Percentiles rank a stretch among this genome's conserved stretches.
Conservation (phyloP, 75 land plant genomes). For the Pinus albicaulis region DNA sequence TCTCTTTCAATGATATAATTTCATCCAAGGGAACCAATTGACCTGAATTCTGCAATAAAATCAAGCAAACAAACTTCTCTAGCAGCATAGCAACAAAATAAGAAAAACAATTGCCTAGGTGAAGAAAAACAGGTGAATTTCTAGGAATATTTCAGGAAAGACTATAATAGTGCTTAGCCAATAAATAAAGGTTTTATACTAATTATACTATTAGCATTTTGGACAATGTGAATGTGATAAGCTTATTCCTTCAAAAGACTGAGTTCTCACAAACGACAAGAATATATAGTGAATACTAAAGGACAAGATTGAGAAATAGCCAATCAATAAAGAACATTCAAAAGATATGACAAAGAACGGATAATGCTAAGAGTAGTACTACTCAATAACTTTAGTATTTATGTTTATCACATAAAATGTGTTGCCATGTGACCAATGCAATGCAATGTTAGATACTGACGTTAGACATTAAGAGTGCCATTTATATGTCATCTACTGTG, state of each 20-base stretch:
- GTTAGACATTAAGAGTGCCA: too few species aligned
- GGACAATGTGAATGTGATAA: background rate
- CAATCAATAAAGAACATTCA: too few species aligned
- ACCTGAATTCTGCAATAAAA: slow-evolving; percentile 83
- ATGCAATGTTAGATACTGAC: too few species aligned
- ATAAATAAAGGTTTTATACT: background rate
- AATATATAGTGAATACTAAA: too few species aligned
- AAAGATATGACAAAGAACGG: too few species aligned
- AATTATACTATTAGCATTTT: too few species aligned
- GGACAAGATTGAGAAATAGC: too few species aligned
- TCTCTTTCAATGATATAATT: slow-evolving; percentile 82
- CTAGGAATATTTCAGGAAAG: background rate
- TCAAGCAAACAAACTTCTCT: background rate
- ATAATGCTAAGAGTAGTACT: too few species aligned
- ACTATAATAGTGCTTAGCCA: background rate
- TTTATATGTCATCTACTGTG: too few species aligned
- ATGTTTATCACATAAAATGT: too few species aligned
- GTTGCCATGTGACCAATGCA: too few species aligned
- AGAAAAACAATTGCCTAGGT: background rate
- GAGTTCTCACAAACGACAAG: background rate
- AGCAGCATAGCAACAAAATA: background rate
- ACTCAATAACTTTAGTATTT: too few species aligned
- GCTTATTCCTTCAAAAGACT: background rate
- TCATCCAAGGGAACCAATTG: slow-evolving; percentile 86
- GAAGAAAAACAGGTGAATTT: background rate